Percentiles rank a stretch among this genome's conserved stretches.
phyloP scores from a whole-genome alignment of 495 filamentous ascomycete genomes.

The Neurospora sp. region DNA sequence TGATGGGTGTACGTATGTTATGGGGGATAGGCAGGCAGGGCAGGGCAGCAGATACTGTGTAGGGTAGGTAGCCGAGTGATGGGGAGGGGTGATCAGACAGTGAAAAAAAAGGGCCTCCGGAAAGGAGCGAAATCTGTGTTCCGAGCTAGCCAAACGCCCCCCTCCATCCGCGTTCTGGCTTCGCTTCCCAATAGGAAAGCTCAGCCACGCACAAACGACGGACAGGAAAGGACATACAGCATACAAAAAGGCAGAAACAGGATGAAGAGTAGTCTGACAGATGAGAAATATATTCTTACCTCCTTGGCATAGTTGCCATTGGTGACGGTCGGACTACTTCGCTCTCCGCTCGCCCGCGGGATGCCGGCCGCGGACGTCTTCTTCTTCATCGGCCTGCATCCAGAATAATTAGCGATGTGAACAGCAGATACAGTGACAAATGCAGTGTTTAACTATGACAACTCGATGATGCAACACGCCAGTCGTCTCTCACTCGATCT shows the following conservation, averaged over 20 bases:
- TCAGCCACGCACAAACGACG: neutral
- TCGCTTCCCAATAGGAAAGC: neutral
- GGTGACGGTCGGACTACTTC: conserved; percentile 34
- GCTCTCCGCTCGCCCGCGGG: conserved; percentile 40
- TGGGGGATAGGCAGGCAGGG: neutral
- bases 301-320: conserved; percentile 31
- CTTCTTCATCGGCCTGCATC: conserved; percentile 44
- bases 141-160: neutral
- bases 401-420: conserved; percentile 4
- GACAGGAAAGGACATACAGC: conserved; percentile 2
- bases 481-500: neutral
- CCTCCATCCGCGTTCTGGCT: neutral
- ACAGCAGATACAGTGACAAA: neutral
- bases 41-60: neutral
- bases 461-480: neutral
- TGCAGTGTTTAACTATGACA: neutral
- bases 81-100: neutral
- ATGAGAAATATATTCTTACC: conserved; percentile 26
- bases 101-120: neutral
- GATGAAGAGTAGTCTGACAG: conserved; percentile 7
- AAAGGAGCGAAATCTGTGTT: neutral
- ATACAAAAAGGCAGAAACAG: neutral
- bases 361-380: conserved; percentile 42
- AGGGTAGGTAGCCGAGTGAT: neutral
- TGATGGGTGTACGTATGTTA: neutral